Evolutionary conservation across 106 monocot genomes (phyloP).

Genomic region (Vanilla planifolia): DNA sequence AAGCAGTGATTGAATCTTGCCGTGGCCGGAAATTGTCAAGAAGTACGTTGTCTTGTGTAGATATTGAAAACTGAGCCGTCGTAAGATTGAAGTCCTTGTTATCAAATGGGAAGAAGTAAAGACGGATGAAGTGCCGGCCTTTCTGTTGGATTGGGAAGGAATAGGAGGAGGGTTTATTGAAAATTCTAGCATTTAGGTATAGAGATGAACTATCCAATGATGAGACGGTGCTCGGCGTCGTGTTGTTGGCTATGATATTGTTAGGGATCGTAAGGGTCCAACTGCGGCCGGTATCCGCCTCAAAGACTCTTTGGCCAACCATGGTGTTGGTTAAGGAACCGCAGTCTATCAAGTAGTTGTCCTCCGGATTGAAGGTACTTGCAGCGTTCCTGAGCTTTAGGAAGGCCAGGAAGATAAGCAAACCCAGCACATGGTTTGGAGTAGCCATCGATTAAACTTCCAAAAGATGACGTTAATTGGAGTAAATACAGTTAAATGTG

Average conservation of each 20-base stretch:
- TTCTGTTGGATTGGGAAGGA: constrained; percentile 6
- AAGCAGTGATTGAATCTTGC: not conserved
- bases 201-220: constrained; percentile 8
- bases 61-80: constrained; percentile 3
- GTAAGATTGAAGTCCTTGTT: constrained; percentile 1
- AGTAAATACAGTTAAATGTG: not conserved
- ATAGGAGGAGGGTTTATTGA: constrained; percentile 1
- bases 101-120: constrained; percentile 12
- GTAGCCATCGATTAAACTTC: not conserved
- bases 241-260: constrained; percentile 21
- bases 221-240: constrained; percentile 25
- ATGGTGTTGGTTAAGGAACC: constrained; percentile 44
- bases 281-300: constrained; percentile 29
- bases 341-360: constrained; percentile 78
- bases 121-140: constrained; percentile 12
- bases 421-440: not conserved
- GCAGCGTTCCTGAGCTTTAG: not conserved
- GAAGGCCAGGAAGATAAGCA: not conserved
- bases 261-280: constrained; percentile 25
- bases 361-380: constrained; percentile 38
- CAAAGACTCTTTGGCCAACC: constrained; percentile 29
- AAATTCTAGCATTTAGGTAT: constrained; percentile 5
- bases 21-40: not conserved
- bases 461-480: not conserved
- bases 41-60: not conserved